A percentile compares a stretch with the other conserved stretches of the same genome.
phyloP scores from a whole-genome alignment of 2,329 filamentous ascomycete species.

The Gliomastix tumulicola region DNA sequence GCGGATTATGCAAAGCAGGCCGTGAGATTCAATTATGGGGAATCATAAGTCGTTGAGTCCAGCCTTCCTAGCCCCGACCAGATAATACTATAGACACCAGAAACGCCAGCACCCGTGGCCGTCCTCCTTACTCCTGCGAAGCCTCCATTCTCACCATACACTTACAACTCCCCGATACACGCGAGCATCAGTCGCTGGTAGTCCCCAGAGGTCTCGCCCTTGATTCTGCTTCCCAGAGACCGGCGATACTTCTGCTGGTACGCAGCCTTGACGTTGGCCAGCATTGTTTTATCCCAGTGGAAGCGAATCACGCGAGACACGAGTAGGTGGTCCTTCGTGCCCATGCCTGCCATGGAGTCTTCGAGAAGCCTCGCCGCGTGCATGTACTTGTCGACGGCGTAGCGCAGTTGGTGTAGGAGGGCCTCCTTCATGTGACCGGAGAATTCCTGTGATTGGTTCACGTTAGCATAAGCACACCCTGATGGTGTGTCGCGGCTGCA shows the following conservation, averaged over 20 bases:
- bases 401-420: constrained; percentile 69
- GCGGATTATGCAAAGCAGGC: too few relatives aligned
- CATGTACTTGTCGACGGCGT: constrained; percentile 74
- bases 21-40: too few relatives aligned
- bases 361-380: constrained; percentile 80
- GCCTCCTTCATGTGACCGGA: constrained; percentile 89
- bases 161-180: constrained; percentile 41
- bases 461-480: too few relatives aligned
- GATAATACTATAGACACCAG: too few relatives aligned
- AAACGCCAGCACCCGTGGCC: too few relatives aligned
- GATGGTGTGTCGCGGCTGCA: constrained; percentile 4
- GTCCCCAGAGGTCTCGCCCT: constrained; percentile 78
- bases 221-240: constrained; percentile 63
- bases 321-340: constrained; percentile 79
- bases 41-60: too few relatives aligned
- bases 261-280: constrained; percentile 72
- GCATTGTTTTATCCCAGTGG: constrained; percentile 74
- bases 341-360: constrained; percentile 76
- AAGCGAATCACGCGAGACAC: constrained; percentile 69
- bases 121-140: too few relatives aligned
- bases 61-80: too few relatives aligned
- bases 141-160: too few relatives aligned
- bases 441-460: constrained; percentile 69
- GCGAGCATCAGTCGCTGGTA: constrained; percentile 73
- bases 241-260: constrained; percentile 66